Evolutionary conservation across 2,329 filamentous ascomycete species (phyloP).

Genomic region (Pseudogymnoascus verrucosus): DNA sequence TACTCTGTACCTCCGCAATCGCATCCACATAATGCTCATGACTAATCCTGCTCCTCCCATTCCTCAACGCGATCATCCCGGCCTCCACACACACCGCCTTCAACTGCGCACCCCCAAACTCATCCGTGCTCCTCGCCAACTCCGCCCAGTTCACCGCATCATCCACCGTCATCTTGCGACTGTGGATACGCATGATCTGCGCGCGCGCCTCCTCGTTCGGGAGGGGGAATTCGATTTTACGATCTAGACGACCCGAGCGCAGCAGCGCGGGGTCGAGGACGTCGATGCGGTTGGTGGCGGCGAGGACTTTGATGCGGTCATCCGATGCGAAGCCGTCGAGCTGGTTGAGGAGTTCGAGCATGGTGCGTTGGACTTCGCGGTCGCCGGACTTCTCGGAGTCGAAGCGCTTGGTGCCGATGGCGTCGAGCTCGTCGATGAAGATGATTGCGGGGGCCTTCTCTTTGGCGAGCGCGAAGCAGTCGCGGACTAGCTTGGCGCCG

Average conservation of each 20-base stretch:
- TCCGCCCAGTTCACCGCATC: slow-evolving; percentile 92
- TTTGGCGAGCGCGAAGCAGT: slow-evolving; percentile 95
- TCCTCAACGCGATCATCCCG: slow-evolving; percentile 94
- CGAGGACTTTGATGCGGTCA: slow-evolving; percentile 92
- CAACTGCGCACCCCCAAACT: slow-evolving; percentile 94
- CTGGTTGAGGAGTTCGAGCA: slow-evolving; percentile 98
- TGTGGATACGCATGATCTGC: slow-evolving; percentile 96
- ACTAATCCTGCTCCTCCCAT: slow-evolving; percentile 90
- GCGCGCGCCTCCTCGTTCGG: slow-evolving; percentile 96
- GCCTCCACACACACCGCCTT: slow-evolving; percentile 99
- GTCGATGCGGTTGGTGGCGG: slow-evolving; percentile 89
- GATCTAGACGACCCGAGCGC: slow-evolving; percentile 83
- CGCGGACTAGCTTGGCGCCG: slow-evolving; percentile 91
- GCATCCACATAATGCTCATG: slow-evolving; percentile 99
- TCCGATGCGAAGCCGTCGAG: slow-evolving; percentile 96
- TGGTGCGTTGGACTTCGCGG: slow-evolving; percentile 94
- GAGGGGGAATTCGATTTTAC: slow-evolving; percentile 97
- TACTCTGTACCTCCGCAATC: slow-evolving; percentile 87
- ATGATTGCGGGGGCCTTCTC: slow-evolving; percentile 99
- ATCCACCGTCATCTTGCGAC: slow-evolving; percentile 95
- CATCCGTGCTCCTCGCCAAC: slow-evolving; percentile 90
- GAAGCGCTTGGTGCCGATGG: slow-evolving; percentile 97
- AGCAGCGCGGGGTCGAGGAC: slow-evolving; percentile 87
- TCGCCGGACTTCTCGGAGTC: slow-evolving; percentile 98
- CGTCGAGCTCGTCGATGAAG: slow-evolving; percentile 97